Evolutionary conservation across 805 yeast species (phyloP), one percentile per base, ranked within the genome.

Genomic region (Myxozyma mucilagina): DNA sequence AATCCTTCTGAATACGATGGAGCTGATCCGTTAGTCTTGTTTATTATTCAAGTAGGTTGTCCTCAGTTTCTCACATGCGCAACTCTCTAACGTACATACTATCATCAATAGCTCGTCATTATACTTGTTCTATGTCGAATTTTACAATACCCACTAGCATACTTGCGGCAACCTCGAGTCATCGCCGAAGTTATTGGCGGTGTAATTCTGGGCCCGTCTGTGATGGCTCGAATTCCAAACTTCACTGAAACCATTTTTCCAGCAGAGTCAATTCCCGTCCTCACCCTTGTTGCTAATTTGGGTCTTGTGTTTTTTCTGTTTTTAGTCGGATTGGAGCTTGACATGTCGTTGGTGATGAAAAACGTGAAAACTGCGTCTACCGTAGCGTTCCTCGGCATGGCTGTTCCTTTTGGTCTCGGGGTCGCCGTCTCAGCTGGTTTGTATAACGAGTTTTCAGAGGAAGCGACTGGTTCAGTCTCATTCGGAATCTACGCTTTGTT

Each of bases 161-260:
- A 73, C 63, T 71, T 89, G 47, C 84, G 83, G 66, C 94, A 89
- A 71, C 96, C 96, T 0, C 78, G 85, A 60, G 96, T 89, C 47
- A 88, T 89, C 61, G 89, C 92, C 6, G 96, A 89, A 69, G 94
- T 89, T 52, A 78, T 89, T 9, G 79, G 90, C 0, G 96, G 96
- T 34, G 85, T 89, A 52, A 69, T 89, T 1, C 73, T 89, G 53
- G 93, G 94, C 0, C 93, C 93, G 0, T 78, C 90, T 0, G 94
- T 82, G 1, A 72, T 89, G 74, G 94, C 94, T 4, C 83, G 79
- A 47, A 82, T 87, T 38, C 90, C 91, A 0, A 77, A 82, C 58
- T 89, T 87, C 74, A 84, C 90, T 3, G 69, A 70, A 0, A 83
- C 80, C 3, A 84, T 89, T 39, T 89, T 89, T 73, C 90, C 94